Evolutionary conservation across 2,329 filamentous ascomycete genomes (phyloP), one percentile per base, ranked within the genome.

Genomic region (Penicillium sp.): DNA sequence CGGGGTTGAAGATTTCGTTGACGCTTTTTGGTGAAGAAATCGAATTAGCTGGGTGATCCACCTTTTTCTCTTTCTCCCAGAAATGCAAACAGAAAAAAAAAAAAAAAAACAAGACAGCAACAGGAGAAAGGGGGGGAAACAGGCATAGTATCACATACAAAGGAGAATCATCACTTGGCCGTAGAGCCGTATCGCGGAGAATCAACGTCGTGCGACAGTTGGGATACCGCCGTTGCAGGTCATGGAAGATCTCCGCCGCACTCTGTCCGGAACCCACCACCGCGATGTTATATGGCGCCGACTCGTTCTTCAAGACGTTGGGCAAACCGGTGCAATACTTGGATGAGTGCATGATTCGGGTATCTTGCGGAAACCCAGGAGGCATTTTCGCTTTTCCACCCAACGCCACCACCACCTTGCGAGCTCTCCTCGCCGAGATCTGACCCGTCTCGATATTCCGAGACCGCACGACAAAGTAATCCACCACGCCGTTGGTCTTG

Each of bases 1-100:
- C 83, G 1, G 91, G 91, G 72, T 97, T 90, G 76, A 97, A 97
- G 64, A 97, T 88, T 62, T 93, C 90, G 69, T 97, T 97, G 60
- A 97, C 90, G 61, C 87, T 18, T 18, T 18, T 18, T 18, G 18
- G 18, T 18, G 18, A 18, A 3, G 18, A 18, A 18, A 18, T 18
- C 18, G 18, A 18, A 3, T 18, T 18, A 18, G 18, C 18, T 18
- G 3, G 18, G 18, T n/a, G 11, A 29, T 32, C 18, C 12, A 18
- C 12, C 5, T 24, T 12, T 18, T 12, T 4, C 6, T 24, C 18
- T 18, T 3, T 18, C 18, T 18, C 18, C 18, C 18, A 18, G 18
- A 18, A 18, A 18, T 18, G 18, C 1, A 18, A 18, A 18, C 18
- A 18, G 3, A 18, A 18, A 18, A 18, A 2, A 24, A 26, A 11